Conservation (phyloP, 129 eudicot genomes). For the Artemisia argyi region DNA sequence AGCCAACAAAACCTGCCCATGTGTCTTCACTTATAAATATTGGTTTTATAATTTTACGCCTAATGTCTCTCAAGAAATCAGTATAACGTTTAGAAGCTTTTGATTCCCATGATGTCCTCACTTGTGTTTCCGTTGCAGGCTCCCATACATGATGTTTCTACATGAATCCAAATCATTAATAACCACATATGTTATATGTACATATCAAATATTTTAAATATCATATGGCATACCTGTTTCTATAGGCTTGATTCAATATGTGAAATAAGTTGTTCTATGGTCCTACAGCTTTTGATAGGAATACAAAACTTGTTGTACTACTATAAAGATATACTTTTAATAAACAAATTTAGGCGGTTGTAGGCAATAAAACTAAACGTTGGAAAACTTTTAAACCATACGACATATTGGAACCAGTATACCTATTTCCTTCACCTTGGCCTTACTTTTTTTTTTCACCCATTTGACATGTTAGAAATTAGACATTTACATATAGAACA, state of each 20-base stretch:
- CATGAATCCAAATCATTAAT: no score
- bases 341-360: not conserved
- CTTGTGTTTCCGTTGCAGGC: not conserved
- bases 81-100: not conserved
- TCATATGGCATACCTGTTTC: no score
- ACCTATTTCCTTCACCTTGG: not conserved
- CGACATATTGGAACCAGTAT: not conserved
- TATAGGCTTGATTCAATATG: no score
- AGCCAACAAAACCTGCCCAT: not conserved
- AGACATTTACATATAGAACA: no score
- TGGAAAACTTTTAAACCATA: not conserved
- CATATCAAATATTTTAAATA: no score
- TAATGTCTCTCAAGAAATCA: not conserved
- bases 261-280: no score
- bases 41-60: not conserved
- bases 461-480: not conserved
- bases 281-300: constrained; percentile 2
- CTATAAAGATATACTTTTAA: not conserved
- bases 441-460: not conserved
- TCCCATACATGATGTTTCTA: not conserved
- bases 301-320: not conserved
- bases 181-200: no score
- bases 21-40: not conserved
- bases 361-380: not conserved
- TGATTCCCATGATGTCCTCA: not conserved